phyloP scores from a whole-genome alignment of 495 filamentous ascomycete species.

The Hypoxylon crocopeplum region DNA sequence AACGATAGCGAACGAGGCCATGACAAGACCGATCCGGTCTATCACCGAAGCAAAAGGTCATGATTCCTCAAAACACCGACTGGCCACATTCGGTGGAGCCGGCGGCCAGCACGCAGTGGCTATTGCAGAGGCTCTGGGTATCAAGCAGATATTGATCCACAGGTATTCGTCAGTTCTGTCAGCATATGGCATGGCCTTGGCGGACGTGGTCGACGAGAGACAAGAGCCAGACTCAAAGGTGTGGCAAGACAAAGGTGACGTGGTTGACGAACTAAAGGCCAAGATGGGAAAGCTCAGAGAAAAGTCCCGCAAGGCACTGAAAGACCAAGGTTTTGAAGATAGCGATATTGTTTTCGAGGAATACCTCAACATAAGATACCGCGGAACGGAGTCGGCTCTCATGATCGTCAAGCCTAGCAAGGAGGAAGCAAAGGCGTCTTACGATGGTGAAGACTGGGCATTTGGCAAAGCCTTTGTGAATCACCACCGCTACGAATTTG shows the following conservation, averaged over 20 bases:
- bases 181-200: conserved; percentile 95
- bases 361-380: conserved; percentile 88
- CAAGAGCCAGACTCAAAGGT: conserved; percentile 90
- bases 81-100: conserved; percentile 93
- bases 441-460: conserved; percentile 71
- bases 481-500: conserved; percentile 93
- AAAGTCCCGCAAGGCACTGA: conserved; percentile 68
- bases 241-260: conserved; percentile 66
- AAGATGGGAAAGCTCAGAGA: conserved; percentile 71
- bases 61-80: conserved; percentile 85
- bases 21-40: conserved; percentile 91
- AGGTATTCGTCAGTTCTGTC: conserved; percentile 93
- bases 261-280: conserved; percentile 56
- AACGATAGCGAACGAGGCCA: conserved; percentile 93
- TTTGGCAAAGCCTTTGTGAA: conserved; percentile 84
- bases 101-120: conserved; percentile 95
- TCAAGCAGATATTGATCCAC: conserved; percentile 87
- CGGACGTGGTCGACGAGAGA: conserved; percentile 91
- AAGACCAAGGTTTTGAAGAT: conserved; percentile 77
- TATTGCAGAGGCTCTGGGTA: conserved; percentile 89
- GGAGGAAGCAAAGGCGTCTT: conserved; percentile 64
- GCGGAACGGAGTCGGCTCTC: conserved; percentile 85
- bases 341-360: conserved; percentile 80
- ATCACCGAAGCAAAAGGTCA: conserved; percentile 94
- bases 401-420: conserved; percentile 76